Percentiles rank a stretch among this genome's conserved stretches.
These are phyloP conservation scores for Fusarium gaditjirri DNA, from an alignment of 2,329 filamentous ascomycete species.

Conservation along the genomic window DNA sequence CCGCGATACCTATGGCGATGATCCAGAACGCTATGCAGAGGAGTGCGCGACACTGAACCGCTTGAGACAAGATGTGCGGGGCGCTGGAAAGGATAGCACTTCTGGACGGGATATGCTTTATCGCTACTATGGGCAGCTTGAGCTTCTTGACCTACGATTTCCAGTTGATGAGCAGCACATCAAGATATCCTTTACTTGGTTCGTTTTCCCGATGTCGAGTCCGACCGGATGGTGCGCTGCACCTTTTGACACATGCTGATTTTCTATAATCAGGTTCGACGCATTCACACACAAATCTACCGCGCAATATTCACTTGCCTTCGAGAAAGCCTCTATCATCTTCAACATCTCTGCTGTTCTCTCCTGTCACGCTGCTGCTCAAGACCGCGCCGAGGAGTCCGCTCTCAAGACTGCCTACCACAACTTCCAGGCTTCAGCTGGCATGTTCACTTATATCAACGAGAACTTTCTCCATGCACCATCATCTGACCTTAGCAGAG, in stretches of 20 bases:
- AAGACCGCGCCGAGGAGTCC: conserved; percentile 90
- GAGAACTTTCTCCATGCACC: conserved; percentile 99
- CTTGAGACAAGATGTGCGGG: conserved; percentile 96
- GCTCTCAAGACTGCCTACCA: conserved; percentile 97
- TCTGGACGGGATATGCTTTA: conserved; percentile 93
- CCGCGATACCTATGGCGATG: conserved; percentile 91
- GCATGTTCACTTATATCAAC: conserved; percentile 99
- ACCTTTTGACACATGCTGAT: conserved; percentile 11
- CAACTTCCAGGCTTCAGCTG: conserved; percentile 96
- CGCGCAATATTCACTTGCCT: conserved; percentile 94
- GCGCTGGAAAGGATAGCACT: conserved; percentile 95
- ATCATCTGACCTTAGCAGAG: conserved; percentile 92
- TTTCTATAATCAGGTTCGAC: conserved; percentile 78
- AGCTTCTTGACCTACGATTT: conserved; percentile 92
- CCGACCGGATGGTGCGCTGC: background rate
- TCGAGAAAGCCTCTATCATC: conserved; percentile 98
- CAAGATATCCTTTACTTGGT: conserved; percentile 99
- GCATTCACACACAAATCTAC: conserved; percentile 99
- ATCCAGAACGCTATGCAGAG: conserved; percentile 93
- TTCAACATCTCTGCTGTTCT: conserved; percentile 99
- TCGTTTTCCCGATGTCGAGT: conserved; percentile 40
- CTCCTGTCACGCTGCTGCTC: conserved; percentile 92
- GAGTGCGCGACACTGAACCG: conserved; percentile 96
- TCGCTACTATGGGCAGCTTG: conserved; percentile 96
- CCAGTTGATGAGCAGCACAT: conserved; percentile 99